phyloP scores from a whole-genome alignment of 768 basidiomycete species.

The Trametes cubensis region DNA sequence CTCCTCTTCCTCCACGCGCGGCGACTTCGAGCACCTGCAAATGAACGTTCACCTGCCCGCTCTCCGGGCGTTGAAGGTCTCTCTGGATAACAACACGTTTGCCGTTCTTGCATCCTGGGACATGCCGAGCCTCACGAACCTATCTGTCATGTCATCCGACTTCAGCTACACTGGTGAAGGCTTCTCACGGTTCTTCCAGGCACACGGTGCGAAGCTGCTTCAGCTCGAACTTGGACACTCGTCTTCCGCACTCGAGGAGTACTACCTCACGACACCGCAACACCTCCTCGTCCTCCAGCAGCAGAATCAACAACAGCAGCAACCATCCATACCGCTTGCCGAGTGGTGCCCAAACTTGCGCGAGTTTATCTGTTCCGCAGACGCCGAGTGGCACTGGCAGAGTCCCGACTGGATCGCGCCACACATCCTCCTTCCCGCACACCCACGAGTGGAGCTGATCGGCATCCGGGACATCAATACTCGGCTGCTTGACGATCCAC shows the following conservation, averaged over 20 bases:
- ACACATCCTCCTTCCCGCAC: conserved; percentile 67
- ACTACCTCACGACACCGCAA: conserved; percentile 55
- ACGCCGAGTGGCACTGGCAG: conserved; percentile 83
- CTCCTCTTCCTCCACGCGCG: conserved; percentile 4
- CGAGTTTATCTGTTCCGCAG: conserved; percentile 74
- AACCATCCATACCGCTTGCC: conserved; percentile 51
- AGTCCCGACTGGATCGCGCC: conserved; percentile 81
- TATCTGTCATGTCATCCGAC: conserved; percentile 71
- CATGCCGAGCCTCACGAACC: conserved; percentile 63
- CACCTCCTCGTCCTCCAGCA: conserved; percentile 30
- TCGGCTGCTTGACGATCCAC: conserved; percentile 49
- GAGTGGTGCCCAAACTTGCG: conserved; percentile 69
- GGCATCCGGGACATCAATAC: conserved; percentile 74
- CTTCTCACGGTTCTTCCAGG: conserved; percentile 65
- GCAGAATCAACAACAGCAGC: conserved; percentile 20
- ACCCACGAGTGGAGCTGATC: conserved; percentile 63
- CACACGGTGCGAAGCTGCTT: conserved; percentile 60
- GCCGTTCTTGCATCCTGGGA: conserved; percentile 65
- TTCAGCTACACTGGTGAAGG: conserved; percentile 70
- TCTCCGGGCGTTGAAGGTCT: conserved; percentile 68
- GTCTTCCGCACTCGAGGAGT: conserved; percentile 65
- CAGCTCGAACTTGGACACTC: conserved; percentile 78
- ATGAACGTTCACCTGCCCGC: conserved; percentile 56
- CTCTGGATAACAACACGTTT: conserved; percentile 73
- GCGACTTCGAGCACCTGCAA: conserved; percentile 16